Evolutionary conservation across 352 stramenopile genomes (phyloP).

Genomic region (Thraustotheca clavata): DNA sequence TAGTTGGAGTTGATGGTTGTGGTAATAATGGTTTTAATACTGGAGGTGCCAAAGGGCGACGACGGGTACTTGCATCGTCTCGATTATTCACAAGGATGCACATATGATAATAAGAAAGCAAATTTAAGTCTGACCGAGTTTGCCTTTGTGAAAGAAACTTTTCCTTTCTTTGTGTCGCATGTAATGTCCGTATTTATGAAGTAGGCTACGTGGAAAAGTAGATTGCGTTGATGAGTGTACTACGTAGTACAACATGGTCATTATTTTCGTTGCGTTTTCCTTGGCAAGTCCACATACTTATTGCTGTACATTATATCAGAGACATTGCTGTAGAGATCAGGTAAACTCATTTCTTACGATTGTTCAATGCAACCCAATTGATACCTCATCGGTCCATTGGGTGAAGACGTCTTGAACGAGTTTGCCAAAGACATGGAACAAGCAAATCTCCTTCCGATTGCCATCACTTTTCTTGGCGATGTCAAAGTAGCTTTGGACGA

Average conservation of each 20-base stretch:
- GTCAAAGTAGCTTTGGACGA: too few species aligned
- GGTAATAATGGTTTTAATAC: not conserved
- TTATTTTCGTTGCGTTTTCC: too few species aligned
- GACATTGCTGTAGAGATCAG: too few species aligned
- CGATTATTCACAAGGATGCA: constrained; percentile 1
- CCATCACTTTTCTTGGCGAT: too few species aligned
- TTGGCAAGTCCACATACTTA: too few species aligned
- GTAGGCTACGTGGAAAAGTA: not conserved
- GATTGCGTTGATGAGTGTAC: not conserved
- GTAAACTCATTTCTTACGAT: too few species aligned
- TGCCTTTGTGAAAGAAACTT: not conserved
- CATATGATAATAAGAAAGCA: not conserved
- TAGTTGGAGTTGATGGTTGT: not conserved
- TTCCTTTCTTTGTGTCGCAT: constrained; percentile 3
- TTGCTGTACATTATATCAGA: too few species aligned
- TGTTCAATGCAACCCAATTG: too few species aligned
- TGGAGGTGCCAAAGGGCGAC: not conserved
- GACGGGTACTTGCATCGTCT: not conserved
- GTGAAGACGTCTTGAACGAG: too few species aligned
- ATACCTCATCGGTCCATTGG: too few species aligned
- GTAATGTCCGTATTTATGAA: not conserved
- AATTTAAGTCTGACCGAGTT: not conserved
- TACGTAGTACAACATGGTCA: not conserved
- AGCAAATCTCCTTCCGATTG: too few species aligned
- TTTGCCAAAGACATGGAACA: too few species aligned